These are phyloP conservation scores for Trichoderma sp. DNA, from an alignment of 2,329 filamentous ascomycete species.

Conservation along the genomic window DNA sequence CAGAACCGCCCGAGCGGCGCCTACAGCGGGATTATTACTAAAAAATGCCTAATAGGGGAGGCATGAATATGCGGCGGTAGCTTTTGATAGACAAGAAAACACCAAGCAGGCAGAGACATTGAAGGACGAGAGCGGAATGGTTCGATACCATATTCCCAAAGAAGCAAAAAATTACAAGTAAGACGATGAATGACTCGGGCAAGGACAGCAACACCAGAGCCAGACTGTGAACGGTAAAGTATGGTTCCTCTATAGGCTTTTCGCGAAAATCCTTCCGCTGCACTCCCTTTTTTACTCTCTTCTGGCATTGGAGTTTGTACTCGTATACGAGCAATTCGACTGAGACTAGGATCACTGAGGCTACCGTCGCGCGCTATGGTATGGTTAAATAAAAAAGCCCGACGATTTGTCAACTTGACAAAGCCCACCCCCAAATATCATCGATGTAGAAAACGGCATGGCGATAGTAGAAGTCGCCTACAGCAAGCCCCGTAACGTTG, in stretches of 20 bases:
- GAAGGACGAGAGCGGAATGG: not conserved
- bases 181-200: not conserved
- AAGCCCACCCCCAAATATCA: not conserved
- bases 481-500: not conserved
- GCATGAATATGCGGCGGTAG: not conserved
- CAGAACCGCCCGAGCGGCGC: not conserved
- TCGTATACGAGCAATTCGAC: not conserved
- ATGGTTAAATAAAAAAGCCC: not conserved
- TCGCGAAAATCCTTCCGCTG: not conserved
- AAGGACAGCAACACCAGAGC: not conserved
- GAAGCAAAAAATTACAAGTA: not conserved
- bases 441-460: not conserved
- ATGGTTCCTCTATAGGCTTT: not conserved
- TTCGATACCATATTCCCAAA: not conserved
- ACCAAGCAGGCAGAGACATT: not conserved
- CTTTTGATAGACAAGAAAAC: not conserved
- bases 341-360: not conserved
- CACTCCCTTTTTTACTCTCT: not conserved
- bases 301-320: not conserved
- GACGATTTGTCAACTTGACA: not conserved
- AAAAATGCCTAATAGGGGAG: not conserved
- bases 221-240: not conserved
- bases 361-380: not conserved
- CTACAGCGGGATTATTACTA: not conserved
- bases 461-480: not conserved